Conservation (phyloP, 2,329 filamentous ascomycete species). For the Blastomyces parvus region DNA sequence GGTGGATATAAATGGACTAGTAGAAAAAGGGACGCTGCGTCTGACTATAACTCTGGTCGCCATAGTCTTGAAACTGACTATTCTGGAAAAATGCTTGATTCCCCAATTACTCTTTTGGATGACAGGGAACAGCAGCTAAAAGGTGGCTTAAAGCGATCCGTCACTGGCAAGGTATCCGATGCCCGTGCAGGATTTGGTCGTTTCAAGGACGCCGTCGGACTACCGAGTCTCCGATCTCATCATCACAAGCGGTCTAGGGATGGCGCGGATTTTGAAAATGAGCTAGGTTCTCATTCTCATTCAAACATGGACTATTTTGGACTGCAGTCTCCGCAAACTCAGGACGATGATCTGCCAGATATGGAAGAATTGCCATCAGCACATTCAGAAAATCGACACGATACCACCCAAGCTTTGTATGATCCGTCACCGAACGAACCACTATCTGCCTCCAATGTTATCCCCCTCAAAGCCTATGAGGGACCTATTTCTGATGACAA, state of each 20-base stretch:
- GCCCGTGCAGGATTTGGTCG: constrained; percentile 72
- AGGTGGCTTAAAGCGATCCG: constrained; percentile 64
- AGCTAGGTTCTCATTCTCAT: constrained; percentile 23
- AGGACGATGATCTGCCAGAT: background rate
- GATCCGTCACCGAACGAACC: background rate
- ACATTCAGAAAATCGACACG: background rate
- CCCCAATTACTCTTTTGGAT: constrained; percentile 20
- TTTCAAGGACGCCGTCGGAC: constrained; percentile 74
- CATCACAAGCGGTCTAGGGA: constrained; percentile 32
- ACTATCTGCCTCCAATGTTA: background rate
- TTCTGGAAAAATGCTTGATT: constrained; percentile 24
- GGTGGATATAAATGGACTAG: constrained; percentile 39
- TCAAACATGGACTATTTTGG: constrained; percentile 24
- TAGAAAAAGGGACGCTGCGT: constrained; percentile 27
- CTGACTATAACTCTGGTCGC: constrained; percentile 32
- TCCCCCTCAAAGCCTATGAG: background rate
- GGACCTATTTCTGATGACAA: background rate
- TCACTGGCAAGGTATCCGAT: constrained; percentile 68
- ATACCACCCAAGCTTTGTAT: background rate
- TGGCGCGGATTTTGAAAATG: constrained; percentile 23
- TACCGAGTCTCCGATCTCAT: constrained; percentile 32
- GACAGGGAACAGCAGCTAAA: constrained; percentile 43
- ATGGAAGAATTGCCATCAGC: background rate
- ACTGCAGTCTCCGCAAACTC: background rate
- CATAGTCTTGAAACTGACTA: constrained; percentile 24